A percentile compares a stretch with the other conserved stretches of the same genome.
phyloP scores from a whole-genome alignment of 1,139 yeast genomes.

The Kurtzmaniella natalensis region DNA sequence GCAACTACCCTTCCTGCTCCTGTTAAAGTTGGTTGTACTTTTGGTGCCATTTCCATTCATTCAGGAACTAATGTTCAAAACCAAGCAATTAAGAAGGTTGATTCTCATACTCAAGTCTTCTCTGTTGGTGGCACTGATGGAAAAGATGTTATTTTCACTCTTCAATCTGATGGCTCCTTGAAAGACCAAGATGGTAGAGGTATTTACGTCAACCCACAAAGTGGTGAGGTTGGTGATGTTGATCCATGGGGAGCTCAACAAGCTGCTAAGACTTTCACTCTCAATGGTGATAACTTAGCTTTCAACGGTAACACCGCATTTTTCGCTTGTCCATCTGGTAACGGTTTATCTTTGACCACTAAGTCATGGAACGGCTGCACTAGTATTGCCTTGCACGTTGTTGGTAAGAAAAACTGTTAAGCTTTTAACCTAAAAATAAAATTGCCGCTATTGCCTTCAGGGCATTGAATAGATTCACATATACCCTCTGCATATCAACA shows the following conservation, averaged over 20 bases:
- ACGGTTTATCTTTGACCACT: conserved; percentile 22
- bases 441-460: too few species aligned
- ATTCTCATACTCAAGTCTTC: conserved; percentile 26
- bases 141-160: conserved; percentile 17
- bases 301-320: conserved; percentile 18
- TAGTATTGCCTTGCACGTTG: conserved; percentile 14
- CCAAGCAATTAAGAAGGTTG: conserved; percentile 22
- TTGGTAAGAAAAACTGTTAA: not conserved
- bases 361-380: conserved; percentile 26
- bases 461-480: too few species aligned
- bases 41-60: conserved; percentile 16
- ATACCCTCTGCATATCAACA: too few species aligned
- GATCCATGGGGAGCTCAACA: conserved; percentile 23
- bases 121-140: conserved; percentile 30
- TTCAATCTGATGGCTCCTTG: conserved; percentile 22
- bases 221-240: conserved; percentile 28
- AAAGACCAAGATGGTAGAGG: conserved; percentile 25
- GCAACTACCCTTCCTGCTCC: conserved; percentile 4
- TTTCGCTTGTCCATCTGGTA: conserved; percentile 27
- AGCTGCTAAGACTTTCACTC: conserved; percentile 22
- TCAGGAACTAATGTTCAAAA: conserved; percentile 21
- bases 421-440: too few species aligned
- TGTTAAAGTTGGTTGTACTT: conserved; percentile 4
- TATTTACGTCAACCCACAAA: conserved; percentile 19
- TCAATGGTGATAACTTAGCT: conserved; percentile 19